phyloP scores from a whole-genome alignment of 73 alveolate genomes.

The Uronychia binucleata region DNA sequence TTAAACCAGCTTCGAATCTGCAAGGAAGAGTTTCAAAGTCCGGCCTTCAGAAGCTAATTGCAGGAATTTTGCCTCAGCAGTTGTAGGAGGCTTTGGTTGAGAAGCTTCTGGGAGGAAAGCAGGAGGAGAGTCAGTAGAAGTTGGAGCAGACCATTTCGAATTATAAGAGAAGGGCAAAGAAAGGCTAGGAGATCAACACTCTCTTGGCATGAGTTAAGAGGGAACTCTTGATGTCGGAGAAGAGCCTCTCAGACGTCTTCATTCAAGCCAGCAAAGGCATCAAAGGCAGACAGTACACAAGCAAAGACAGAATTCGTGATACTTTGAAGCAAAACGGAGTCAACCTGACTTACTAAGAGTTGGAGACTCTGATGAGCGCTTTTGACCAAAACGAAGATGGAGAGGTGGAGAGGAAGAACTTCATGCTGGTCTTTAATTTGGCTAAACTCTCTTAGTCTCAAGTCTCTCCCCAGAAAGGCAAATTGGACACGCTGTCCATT shows the following conservation, averaged over 20 bases:
- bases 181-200: not conserved
- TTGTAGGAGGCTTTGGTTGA: no score
- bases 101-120: not conserved
- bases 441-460: not conserved
- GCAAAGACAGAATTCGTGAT: not conserved
- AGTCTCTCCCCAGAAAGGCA: no score
- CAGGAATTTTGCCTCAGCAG: not conserved
- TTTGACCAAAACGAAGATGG: not conserved
- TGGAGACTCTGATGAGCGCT: not conserved
- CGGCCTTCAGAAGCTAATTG: not conserved
- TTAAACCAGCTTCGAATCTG: not conserved
- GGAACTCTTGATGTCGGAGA: not conserved
- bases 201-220: not conserved
- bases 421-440: not conserved
- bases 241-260: not conserved
- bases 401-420: not conserved
- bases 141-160: not conserved
- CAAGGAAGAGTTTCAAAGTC: not conserved
- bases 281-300: not conserved
- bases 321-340: not conserved
- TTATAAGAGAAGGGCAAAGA: not conserved
- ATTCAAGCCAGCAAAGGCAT: not conserved
- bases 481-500: no score
- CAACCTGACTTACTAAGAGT: not conserved
- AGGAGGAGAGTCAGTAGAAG: not conserved